Percentiles rank a stretch among this genome's conserved stretches.
phyloP scores from a whole-genome alignment of 768 basidiomycete genomes.

The Russula compacta region DNA sequence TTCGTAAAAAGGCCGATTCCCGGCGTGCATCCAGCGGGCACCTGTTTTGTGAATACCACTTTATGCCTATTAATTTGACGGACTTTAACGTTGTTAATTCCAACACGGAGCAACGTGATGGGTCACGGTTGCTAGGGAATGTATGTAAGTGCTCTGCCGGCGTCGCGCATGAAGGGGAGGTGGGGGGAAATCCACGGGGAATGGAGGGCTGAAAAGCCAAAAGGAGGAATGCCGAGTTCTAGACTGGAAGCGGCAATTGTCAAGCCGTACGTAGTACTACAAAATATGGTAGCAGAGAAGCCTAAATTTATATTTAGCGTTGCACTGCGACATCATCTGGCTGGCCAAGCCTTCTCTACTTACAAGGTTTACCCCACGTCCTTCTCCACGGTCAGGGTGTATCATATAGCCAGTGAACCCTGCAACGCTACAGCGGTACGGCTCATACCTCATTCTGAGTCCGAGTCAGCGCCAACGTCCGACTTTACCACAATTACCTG shows the following conservation, averaged over 20 bases:
- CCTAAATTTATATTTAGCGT: slow-evolving; percentile 1
- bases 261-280: no score
- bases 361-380: not conserved
- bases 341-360: not conserved
- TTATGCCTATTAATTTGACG: not conserved
- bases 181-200: not conserved
- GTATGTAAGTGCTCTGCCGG: not conserved
- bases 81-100: not conserved
- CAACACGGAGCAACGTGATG: not conserved
- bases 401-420: no score
- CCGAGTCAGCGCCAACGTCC: not conserved
- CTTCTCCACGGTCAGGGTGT: not conserved
- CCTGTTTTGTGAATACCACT: not conserved
- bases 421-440: not conserved
- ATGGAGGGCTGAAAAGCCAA: not conserved
- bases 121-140: not conserved
- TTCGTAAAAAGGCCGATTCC: no score
- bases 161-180: no score
- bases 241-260: no score
- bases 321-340: not conserved
- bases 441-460: not conserved
- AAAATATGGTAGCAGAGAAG: not conserved
- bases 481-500: not conserved
- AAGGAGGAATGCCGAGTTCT: no score
- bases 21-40: no score